Conservation (phyloP, 352 stramenopile species). For the Thalassiosira exigua region DNA sequence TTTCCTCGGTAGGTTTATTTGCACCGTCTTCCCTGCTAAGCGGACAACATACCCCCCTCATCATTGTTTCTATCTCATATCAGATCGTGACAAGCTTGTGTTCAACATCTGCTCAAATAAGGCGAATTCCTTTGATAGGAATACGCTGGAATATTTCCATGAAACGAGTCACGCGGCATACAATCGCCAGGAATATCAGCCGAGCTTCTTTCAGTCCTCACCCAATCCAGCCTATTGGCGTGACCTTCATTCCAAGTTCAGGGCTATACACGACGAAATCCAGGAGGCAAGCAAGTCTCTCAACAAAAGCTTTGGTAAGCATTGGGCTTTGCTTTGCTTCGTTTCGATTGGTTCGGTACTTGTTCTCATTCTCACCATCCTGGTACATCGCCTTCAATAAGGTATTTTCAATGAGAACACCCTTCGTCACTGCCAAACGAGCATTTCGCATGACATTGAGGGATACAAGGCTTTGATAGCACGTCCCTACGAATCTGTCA, state of each 20-base stretch:
- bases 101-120: conserved; percentile 80
- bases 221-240: conserved; percentile 67
- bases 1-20: conserved; percentile 52
- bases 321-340: not conserved
- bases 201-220: conserved; percentile 47
- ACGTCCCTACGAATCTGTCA: conserved; percentile 71
- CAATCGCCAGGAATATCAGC: conserved; percentile 35
- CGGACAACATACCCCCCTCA: not conserved
- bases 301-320: conserved; percentile 72
- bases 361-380: conserved; percentile 14
- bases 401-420: conserved; percentile 76
- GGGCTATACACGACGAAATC: conserved; percentile 65
- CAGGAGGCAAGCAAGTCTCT: conserved; percentile 72
- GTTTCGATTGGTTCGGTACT: not conserved
- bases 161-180: conserved; percentile 59
- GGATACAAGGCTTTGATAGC: conserved; percentile 74
- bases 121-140: conserved; percentile 61
- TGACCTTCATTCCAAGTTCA: conserved; percentile 62
- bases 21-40: not conserved
- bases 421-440: conserved; percentile 63
- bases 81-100: conserved; percentile 73
- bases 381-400: conserved; percentile 6
- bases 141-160: conserved; percentile 66
- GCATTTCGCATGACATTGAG: conserved; percentile 72
- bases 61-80: conserved; percentile 15